Conservation (phyloP, 768 basidiomycete genomes). For the Ramaria sp. region DNA sequence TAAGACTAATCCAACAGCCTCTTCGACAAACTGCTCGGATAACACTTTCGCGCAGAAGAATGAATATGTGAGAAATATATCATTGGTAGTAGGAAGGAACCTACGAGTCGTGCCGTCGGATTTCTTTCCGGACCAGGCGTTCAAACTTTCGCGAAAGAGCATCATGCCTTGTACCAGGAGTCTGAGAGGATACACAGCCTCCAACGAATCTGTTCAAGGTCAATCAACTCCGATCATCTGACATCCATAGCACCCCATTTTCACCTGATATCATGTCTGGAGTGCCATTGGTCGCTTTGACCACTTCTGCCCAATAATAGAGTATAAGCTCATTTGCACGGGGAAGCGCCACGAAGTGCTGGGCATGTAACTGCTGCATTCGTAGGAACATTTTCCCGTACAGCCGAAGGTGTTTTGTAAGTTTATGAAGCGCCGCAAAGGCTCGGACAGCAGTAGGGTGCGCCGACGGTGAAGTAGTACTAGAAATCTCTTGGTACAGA, state of each 20-base stretch:
- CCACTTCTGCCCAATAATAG: conserved; percentile 75
- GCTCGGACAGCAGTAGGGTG: conserved; percentile 19
- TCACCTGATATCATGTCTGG: conserved; percentile 46
- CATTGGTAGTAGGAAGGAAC: neutral
- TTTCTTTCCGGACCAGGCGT: conserved; percentile 63
- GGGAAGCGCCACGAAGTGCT: conserved; percentile 54
- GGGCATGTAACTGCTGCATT: conserved; percentile 48
- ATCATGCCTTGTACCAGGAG: conserved; percentile 80
- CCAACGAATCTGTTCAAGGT: conserved; percentile 38
- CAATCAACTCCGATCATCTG: neutral
- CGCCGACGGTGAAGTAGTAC: neutral
- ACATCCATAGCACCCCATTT: neutral
- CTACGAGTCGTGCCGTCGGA: conserved; percentile 13
- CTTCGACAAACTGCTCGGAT: conserved; percentile 59
- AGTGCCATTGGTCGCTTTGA: conserved; percentile 51
- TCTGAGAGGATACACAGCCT: conserved; percentile 63
- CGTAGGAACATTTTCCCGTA: conserved; percentile 78
- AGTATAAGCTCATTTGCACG: conserved; percentile 55
- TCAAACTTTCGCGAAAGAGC: conserved; percentile 72
- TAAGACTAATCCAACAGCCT: conserved; percentile 65
- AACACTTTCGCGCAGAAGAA: conserved; percentile 33
- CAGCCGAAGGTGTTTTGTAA: conserved; percentile 57
- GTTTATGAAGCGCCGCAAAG: conserved; percentile 36
- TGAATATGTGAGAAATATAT: neutral
- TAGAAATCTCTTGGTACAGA: conserved; percentile 17